A percentile compares a stretch with the other conserved stretches of the same genome.
Conservation (phyloP, 495 filamentous ascomycete species). For the Neurospora terricola region DNA sequence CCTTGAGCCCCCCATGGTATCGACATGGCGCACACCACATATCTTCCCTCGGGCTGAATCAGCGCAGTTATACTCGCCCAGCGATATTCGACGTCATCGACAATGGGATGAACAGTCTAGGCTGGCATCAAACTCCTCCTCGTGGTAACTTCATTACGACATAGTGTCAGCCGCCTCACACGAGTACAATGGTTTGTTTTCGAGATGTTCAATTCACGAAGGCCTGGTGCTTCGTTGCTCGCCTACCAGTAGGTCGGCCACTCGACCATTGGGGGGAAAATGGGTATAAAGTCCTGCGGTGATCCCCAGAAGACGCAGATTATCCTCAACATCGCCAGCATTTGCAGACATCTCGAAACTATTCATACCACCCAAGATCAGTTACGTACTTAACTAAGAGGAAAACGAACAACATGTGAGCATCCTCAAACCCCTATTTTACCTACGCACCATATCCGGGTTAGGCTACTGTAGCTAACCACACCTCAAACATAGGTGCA, state of each 20-base stretch:
- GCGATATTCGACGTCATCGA: neutral
- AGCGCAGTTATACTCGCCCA: neutral
- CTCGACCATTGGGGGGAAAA: neutral
- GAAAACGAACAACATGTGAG: too few relatives aligned
- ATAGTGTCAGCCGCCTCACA: neutral
- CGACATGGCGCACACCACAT: neutral
- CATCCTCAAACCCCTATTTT: neutral
- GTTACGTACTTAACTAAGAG: too few relatives aligned
- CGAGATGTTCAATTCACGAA: neutral
- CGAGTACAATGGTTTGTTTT: neutral
- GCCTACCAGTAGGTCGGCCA: neutral
- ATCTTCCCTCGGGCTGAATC: neutral
- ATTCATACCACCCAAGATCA: too few relatives aligned
- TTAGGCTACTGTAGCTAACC: neutral
- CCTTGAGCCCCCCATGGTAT: neutral
- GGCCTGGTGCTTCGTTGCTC: neutral
- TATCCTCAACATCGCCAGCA: too few relatives aligned
- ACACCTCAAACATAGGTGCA: neutral
- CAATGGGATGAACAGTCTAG: neutral
- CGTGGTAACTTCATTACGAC: neutral
- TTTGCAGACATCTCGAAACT: accelerated
- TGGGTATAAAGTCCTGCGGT: neutral
- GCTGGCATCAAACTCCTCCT: neutral
- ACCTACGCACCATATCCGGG: too few relatives aligned
- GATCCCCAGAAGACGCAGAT: too few relatives aligned